Evolutionary conservation across 2,329 filamentous ascomycete genomes (phyloP), one percentile per base, ranked within the genome.

Genomic region (Arthrobotrys pseudoclavata): DNA sequence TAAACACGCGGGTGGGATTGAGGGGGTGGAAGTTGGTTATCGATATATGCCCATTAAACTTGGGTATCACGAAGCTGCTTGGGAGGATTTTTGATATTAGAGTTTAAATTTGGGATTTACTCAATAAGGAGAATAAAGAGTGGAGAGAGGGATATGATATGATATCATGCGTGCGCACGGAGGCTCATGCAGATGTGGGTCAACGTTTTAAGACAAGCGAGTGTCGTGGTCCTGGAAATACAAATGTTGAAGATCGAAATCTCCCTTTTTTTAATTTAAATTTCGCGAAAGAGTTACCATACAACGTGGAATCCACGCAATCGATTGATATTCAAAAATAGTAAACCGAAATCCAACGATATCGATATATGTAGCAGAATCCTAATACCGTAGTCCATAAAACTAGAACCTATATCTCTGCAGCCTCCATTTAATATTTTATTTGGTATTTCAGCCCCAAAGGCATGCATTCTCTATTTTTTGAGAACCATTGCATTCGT

Each of bases 21-120:
- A 76, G 6, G 72, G 72, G 5, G 66, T 61, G 1, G 50, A 66
- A 37, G 72, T 76, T 18, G 72, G 72, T 42, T 70, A 69, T 70
- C 72, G 67, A 40, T 50, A 62, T 52, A 66, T 70, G 72, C 72
- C 72, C 1, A 76, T 66, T 3, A 29, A 61, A 52, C 66, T 76
- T 10, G 72, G 72, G 13, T 34, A 70, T 26, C 61, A 67, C 42
- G 66, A 70, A 13, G 48, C 72, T 13, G 12, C 50, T 34, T 76
- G 72, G 72, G 60, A 61, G 7, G 31, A 10, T 40, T 34, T 40
- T 40, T 9, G 18, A 45, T 24, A 45, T 40, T 37, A 1, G 29
- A 2, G 18, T 22, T 22, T 37, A 42, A 22, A 42, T 42, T 34
- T 40, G 42, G n/a, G 5, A 34, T 1, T 50, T 24, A 24, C 20